These are phyloP conservation scores for Lactarius indigo DNA, from an alignment of 768 basidiomycete species.

Conservation along the genomic window DNA sequence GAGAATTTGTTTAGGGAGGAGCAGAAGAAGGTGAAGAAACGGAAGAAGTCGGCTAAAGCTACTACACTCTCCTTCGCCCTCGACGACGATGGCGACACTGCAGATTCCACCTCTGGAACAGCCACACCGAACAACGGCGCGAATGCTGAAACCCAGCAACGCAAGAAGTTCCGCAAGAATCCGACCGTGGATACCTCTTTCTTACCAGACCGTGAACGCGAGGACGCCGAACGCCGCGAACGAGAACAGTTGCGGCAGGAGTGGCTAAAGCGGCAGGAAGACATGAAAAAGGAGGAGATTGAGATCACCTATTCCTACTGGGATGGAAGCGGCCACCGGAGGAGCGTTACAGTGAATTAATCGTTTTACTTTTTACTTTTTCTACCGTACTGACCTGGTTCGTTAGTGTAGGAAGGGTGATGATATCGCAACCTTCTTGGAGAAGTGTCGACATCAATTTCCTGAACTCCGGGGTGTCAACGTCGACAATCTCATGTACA, in stretches of 20 bases:
- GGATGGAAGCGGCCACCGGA: slow-evolving; percentile 97
- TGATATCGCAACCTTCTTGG: slow-evolving; percentile 78
- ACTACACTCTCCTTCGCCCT: slow-evolving; percentile 90
- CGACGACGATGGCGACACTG: slow-evolving; percentile 71
- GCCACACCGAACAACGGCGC: slow-evolving; percentile 36
- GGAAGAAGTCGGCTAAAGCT: slow-evolving; percentile 84
- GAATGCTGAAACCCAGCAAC: slow-evolving; percentile 54
- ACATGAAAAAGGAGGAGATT: slow-evolving; percentile 68
- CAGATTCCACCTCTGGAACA: slow-evolving; percentile 36
- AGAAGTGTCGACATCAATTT: slow-evolving; percentile 91
- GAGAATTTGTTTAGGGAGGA: slow-evolving; percentile 87
- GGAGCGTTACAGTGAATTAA: slow-evolving; percentile 74
- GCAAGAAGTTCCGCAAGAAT: slow-evolving; percentile 86
- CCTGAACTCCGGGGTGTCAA: slow-evolving; percentile 86
- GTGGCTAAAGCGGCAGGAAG: slow-evolving; percentile 75
- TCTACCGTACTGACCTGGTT: slow-evolving; percentile 27
- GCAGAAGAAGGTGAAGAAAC: slow-evolving; percentile 84
- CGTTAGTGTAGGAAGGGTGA: slow-evolving; percentile 96
- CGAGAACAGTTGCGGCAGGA: slow-evolving; percentile 85
- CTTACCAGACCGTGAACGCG: slow-evolving; percentile 95
- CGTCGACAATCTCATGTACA: slow-evolving; percentile 97
- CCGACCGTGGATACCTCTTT: slow-evolving; percentile 97
- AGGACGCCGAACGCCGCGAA: slow-evolving; percentile 85
- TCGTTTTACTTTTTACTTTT: background rate
- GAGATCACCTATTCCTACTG: slow-evolving; percentile 96